Evolutionary conservation across 2,329 filamentous ascomycete species (phyloP), one percentile per base, ranked within the genome.

Genomic region (Chrysosphaeria jannelii): DNA sequence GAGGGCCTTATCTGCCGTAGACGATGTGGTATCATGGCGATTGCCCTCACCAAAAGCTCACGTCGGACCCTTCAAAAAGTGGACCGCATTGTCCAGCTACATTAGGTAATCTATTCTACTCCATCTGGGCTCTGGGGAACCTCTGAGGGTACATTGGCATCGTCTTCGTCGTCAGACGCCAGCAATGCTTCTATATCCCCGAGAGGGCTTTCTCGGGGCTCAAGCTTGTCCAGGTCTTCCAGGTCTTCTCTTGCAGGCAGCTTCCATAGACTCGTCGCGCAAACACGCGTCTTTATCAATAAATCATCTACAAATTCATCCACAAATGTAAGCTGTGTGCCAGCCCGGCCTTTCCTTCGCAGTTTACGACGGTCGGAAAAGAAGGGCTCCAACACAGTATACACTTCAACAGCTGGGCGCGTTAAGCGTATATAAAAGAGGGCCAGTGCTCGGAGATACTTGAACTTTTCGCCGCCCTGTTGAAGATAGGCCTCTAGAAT

Each of bases 261-360:
- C 48, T 90, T 89, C 65, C 76, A 88, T 34, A 97, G 40, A 38
- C 68, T 88, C 3, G 85, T 93, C 18, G 67, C 81, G 39, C 81
- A 93, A 0, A 91, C 68, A 24, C 85, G 57, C 27, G 88, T 75
- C 45, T 89, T 89, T 0, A 61, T 70, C 30, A 97, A 50, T 32
- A 97, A 46, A 30, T 91, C 78, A 41, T 97, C 85, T 26, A 93
- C 63, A 41, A 97, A 93, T 35, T 81, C 68, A 43, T 97, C 85
- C 44, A 97, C 53, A 36, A 60, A 70, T 3, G 75, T 85, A 34
- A 97, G 42, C 8, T 49, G 53, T 31, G 72, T 79, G 2, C 72
- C 71, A 14, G 63, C 60, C 31, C 76, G 61, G 9, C 65, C 69
- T 34, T 71, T 58, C 29, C 76, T 51, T 42, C 71, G 64, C 43